phyloP scores from a whole-genome alignment of 1,139 yeast genomes.

The Casaregolazyma lundiana region DNA sequence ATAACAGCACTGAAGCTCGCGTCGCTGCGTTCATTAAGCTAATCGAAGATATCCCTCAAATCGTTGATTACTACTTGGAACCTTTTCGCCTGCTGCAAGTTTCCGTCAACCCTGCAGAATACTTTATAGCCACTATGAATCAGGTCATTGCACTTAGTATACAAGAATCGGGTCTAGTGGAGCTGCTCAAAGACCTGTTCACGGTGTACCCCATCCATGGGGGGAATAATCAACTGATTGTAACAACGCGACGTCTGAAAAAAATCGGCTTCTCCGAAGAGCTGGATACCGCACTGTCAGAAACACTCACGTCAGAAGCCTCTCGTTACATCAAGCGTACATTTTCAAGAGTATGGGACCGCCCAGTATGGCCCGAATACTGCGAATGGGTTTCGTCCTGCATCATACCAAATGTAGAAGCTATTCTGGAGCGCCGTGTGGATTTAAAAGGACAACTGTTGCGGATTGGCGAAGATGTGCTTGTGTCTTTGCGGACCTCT shows the following conservation, averaged over 20 bases:
- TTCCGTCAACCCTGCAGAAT: background rate
- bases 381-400: background rate
- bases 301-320: background rate
- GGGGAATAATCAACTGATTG: background rate
- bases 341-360: conserved; percentile 2
- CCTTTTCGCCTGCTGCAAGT: conserved; percentile 3
- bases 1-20: background rate
- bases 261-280: conserved; percentile 1
- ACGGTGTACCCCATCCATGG: conserved; percentile 2
- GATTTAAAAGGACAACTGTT: background rate
- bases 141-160: background rate
- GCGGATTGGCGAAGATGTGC: background rate
- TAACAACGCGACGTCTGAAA: background rate
- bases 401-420: background rate
- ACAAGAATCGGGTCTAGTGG: background rate
- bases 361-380: conserved; percentile 3
- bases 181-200: background rate
- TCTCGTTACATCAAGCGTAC: background rate
- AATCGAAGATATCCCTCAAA: background rate
- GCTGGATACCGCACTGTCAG: conserved; percentile 1
- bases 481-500: conserved; percentile 41
- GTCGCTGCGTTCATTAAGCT: background rate
- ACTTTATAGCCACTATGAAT: background rate
- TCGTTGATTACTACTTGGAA: background rate
- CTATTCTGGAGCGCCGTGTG: background rate